These are phyloP conservation scores for Fraxinus quadrangulata DNA, from an alignment of 257 asterid genomes.

Conservation along the genomic window DNA sequence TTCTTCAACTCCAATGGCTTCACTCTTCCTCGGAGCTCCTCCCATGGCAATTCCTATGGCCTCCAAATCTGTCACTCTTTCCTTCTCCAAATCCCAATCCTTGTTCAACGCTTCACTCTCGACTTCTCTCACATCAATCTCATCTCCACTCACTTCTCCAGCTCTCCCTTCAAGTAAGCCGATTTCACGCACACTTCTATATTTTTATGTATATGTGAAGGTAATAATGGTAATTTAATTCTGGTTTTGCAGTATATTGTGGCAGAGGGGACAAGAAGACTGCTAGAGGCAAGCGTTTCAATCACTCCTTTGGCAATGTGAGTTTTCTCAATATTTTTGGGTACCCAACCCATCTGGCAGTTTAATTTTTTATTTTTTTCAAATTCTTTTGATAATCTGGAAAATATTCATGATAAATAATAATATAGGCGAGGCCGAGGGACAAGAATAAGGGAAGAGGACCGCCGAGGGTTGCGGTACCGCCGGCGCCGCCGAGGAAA, in stretches of 20 bases:
- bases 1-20: constrained; percentile 52
- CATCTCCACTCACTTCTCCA: constrained; percentile 31
- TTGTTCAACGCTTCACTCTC: constrained; percentile 35
- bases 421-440: constrained; percentile 78
- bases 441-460: constrained; percentile 90
- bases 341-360: neutral
- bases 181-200: neutral
- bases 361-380: neutral
- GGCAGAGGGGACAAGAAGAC: constrained; percentile 98
- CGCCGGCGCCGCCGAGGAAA: constrained; percentile 88
- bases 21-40: constrained; percentile 59
- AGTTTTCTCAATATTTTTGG: constrained; percentile 16
- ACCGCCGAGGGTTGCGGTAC: constrained; percentile 88
- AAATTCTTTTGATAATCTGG: neutral
- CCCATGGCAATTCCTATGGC: constrained; percentile 70
- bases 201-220: neutral
- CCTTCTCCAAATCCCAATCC: constrained; percentile 55
- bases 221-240: neutral
- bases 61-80: constrained; percentile 40
- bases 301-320: constrained; percentile 93
- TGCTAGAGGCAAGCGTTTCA: constrained; percentile 93
- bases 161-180: constrained; percentile 63
- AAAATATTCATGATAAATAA: neutral
- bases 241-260: constrained; percentile 59
- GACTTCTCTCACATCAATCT: neutral